Base-by-base conservation (phyloP, 768 basidiomycete genomes). In the Leccinum arenicola region DNA sequence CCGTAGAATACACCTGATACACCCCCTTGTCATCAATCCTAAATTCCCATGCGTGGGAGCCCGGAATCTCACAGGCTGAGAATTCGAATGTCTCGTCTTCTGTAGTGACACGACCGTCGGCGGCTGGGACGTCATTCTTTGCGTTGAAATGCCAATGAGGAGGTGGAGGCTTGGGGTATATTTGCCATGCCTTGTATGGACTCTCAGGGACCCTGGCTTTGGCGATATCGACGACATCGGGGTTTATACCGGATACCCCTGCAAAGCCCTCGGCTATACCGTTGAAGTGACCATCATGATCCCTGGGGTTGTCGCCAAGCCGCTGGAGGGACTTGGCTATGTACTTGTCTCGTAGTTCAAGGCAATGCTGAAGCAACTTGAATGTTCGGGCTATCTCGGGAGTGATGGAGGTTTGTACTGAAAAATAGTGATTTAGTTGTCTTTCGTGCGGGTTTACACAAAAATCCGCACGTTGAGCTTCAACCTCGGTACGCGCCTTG, bases 301-400 rank as follows among this genome's bases (percentile, higher is more conserved):
- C 93, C 61, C 84, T 82, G 0, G 97, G 97, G 72, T 98, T 91
- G 74, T 98, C 97, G 3, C 96, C 97, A 3, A 98, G 84, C 55
- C 93, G 82, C 71, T 99, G 97, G 4, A 87, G 82, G 1, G 95
- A 98, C 59, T 84, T 83, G 6, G 78, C 64, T 77, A 97, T 95
- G 77, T 98, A 99, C 75, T 98, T 98, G 77, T 98, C 96, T 27
- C 97, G 89, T 19, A 98, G 78, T 55, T 91, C 85, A 50, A 98
- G 85, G 69, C 96, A 98, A 68, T 80, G 85, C 59, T 89, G 85
- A 69, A 98, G 84, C 1, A 88, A 81, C 60, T 86, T 80, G 60
- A 90, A 86, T 14, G 93, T 78, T 8, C 78, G 74, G 11, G 77
- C 72, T 54, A 82, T 77, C 66, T 87, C 86, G 3, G 76, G 72